Base-by-base conservation (phyloP, 2,329 filamentous ascomycete species). In the Aureobasidium sp. region DNA sequence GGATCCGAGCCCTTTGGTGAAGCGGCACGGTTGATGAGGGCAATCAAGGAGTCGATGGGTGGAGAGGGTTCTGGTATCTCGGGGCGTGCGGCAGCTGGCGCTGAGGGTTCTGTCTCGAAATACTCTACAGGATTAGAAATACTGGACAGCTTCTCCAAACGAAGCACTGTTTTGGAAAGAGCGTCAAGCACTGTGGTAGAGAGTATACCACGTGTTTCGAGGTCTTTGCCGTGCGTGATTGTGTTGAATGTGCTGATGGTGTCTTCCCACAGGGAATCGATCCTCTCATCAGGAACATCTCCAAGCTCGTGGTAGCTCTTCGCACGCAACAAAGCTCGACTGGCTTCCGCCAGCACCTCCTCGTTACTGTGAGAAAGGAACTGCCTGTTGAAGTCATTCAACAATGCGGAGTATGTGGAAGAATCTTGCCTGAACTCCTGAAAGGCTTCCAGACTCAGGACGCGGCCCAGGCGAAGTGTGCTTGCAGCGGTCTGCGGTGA, bases 321-420 rank as follows among this genome's bases (percentile, higher is more conserved):
- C 9, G 93, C 91, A 71, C 95, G 91, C 36, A 96, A 77, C 41
- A 99, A 84, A 5, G 92, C 90, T 26, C 86, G 82, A 32, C 89
- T 88, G 15, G 91, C 93, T 73, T 97, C 92, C 12, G 86, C 85
- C 50, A 99, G 80, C 20, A 97, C 92, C 61, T 84, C 84, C 68
- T 90, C 88, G 69, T 96, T 90, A 47, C 90, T 89, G 71, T 99
- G 94, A n/a, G 91, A 86, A 68, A 89, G 86, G 76, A 99, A 97
- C 69, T 99, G 94, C 63, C 90, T 91, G 73, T 90, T 91, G 68
- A 97, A 91, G 69, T 97, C 92, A 67, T 96, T 91, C 1, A 99
- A 79, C 34, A 97, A 78, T 26, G 87, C 85, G 7, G 87, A 84
- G 70, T 95, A 96, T 1, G 86, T 87, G 1, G 88, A 87, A 0